A percentile compares a stretch with the other conserved stretches of the same genome.
Evolutionary conservation across 2,329 filamentous ascomycete genomes (phyloP).

Genomic region (Blumeria hordei): DNA sequence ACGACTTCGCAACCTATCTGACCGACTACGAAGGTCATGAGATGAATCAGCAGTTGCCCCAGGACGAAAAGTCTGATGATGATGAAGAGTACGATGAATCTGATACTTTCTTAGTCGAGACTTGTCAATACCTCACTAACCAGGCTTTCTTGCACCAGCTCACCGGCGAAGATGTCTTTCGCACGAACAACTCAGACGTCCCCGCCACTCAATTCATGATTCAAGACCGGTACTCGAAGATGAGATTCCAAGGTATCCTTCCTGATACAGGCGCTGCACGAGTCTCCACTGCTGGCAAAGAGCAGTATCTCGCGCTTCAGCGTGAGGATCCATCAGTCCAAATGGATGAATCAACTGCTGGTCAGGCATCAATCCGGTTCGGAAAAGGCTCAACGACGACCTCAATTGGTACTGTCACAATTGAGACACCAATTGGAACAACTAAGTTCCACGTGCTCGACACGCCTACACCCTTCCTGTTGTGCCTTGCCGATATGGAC

Average conservation of each 20-base stretch:
- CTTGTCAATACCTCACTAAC: not conserved
- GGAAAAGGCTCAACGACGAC: not conserved
- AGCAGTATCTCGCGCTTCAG: not conserved
- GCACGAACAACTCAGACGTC: not conserved
- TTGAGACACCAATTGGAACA: not conserved
- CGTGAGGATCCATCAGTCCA: not conserved
- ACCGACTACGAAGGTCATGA: not conserved
- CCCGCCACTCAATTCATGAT: not conserved
- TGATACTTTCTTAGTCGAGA: not conserved
- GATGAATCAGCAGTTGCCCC: not conserved
- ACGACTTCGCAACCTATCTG: constrained; percentile 1
- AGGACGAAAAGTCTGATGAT: not conserved
- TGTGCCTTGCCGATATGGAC: not conserved
- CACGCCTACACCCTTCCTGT: not conserved
- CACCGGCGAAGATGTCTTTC: not conserved
- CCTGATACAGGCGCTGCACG: not conserved
- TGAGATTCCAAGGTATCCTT: not conserved
- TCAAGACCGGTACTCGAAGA: not conserved
- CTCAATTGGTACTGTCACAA: not conserved
- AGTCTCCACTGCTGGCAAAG: not conserved
- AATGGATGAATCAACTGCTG: not conserved
- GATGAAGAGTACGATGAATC: not conserved
- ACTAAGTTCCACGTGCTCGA: not conserved
- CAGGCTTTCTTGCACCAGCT: not conserved
- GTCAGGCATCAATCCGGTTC: not conserved